phyloP scores from a whole-genome alignment of 2,329 filamentous ascomycete species.

The Daldinia sp. region DNA sequence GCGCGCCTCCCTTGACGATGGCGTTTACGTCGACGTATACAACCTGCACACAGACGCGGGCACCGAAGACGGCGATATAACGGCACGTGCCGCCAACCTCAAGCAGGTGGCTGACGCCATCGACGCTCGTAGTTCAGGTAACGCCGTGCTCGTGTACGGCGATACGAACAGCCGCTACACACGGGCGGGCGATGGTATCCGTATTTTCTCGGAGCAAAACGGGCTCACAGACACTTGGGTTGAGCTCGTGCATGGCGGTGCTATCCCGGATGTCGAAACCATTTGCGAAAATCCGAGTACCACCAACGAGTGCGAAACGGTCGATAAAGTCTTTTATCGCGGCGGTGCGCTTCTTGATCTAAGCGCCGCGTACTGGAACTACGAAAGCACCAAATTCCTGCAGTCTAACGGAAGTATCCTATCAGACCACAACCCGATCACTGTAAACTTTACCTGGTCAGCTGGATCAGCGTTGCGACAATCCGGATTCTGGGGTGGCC shows the following conservation, averaged over 20 bases:
- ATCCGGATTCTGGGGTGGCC: conserved; percentile 58
- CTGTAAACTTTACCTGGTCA: conserved; percentile 61
- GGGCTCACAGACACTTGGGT: conserved; percentile 68
- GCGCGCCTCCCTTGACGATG: conserved; percentile 61
- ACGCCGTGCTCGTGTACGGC: conserved; percentile 69
- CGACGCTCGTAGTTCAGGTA: conserved; percentile 62
- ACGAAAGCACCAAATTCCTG: conserved; percentile 65
- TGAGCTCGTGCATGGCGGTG: conserved; percentile 58
- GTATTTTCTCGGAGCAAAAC: conserved; percentile 59
- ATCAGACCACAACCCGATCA: conserved; percentile 71
- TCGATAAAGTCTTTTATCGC: conserved; percentile 73
- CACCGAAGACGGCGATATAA: conserved; percentile 59
- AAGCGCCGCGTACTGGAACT: conserved; percentile 59
- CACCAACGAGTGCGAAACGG: conserved; percentile 66
- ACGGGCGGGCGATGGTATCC: conserved; percentile 60
- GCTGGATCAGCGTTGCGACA: conserved; percentile 51
- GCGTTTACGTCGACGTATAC: conserved; percentile 69
- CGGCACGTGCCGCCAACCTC: conserved; percentile 66
- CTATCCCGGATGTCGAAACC: conserved; percentile 54
- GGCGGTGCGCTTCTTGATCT: conserved; percentile 57
- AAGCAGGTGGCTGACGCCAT: conserved; percentile 68
- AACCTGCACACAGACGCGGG: conserved; percentile 74
- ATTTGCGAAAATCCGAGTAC: conserved; percentile 67
- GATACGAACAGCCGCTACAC: conserved; percentile 74
- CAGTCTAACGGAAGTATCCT: conserved; percentile 64